phyloP scores from a whole-genome alignment of 140 eudicot species.

The Bidens hawaiensis region DNA sequence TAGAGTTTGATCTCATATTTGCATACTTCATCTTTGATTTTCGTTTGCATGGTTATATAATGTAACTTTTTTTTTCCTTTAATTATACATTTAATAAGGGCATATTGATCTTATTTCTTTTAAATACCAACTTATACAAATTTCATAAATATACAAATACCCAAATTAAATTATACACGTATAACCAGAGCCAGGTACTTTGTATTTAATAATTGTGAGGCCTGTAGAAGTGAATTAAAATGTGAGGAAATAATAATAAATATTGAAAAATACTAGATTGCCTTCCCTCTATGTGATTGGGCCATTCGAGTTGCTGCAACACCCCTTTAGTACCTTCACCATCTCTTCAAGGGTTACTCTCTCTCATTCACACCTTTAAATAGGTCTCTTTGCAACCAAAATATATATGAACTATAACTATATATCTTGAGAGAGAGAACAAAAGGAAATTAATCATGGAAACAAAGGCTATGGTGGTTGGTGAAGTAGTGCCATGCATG shows the following conservation, averaged over 20 bases:
- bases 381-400: slow-evolving; percentile 19
- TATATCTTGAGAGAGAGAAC: not conserved
- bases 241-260: not conserved
- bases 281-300: slow-evolving; percentile 40
- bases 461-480: slow-evolving; percentile 15
- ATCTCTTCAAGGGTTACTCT: slow-evolving; percentile 59
- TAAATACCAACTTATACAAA: too few relatives aligned
- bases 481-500: slow-evolving; percentile 43
- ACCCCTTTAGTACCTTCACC: slow-evolving; percentile 52
- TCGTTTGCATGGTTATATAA: too few relatives aligned
- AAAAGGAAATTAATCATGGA: slow-evolving; percentile 24
- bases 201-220: slow-evolving; percentile 12
- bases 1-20: too few relatives aligned
- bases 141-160: too few relatives aligned
- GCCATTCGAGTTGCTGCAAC: slow-evolving; percentile 68
- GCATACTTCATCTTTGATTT: too few relatives aligned
- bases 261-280: slow-evolving; percentile 19
- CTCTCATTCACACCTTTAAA: slow-evolving; percentile 26
- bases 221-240: not conserved
- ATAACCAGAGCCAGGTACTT: not conserved
- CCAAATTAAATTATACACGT: too few relatives aligned
- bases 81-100: too few relatives aligned
- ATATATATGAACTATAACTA: too few relatives aligned
- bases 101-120: too few relatives aligned
- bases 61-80: too few relatives aligned